These are phyloP conservation scores for Lyophyllum shimeji DNA, from an alignment of 768 basidiomycete species.

Conservation along the genomic window DNA sequence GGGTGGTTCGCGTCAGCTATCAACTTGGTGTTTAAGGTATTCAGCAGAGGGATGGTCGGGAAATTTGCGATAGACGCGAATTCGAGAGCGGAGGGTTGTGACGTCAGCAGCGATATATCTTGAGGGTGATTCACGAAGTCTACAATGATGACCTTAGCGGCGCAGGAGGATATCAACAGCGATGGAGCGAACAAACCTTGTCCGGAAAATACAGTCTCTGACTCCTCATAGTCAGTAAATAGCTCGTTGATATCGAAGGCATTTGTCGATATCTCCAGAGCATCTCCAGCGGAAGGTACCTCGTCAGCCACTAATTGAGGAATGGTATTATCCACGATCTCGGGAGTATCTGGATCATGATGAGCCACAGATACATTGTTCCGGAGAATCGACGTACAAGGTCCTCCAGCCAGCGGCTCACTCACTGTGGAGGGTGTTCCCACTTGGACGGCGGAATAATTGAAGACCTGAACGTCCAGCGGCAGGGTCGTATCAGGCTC, in stretches of 20 bases:
- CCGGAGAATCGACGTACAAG: not conserved
- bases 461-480: slow-evolving; percentile 2
- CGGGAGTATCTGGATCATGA: not conserved
- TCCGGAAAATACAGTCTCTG: not conserved
- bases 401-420: not conserved
- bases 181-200: not conserved
- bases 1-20: not conserved
- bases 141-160: not conserved
- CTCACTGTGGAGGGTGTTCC: not conserved
- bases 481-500: slow-evolving; percentile 21
- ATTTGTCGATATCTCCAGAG: not conserved
- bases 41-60: not conserved
- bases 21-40: not conserved
- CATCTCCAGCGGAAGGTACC: not conserved
- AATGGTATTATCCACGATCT: not conserved
- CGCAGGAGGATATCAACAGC: not conserved
- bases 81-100: not conserved
- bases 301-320: not conserved
- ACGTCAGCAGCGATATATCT: not conserved
- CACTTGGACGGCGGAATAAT: not conserved
- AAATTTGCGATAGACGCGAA: slow-evolving; percentile 4
- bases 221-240: slow-evolving; percentile 9
- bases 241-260: slow-evolving; percentile 7
- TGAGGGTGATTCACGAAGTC: not conserved
- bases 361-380: not conserved